Evolutionary conservation across 2,329 filamentous ascomycete species (phyloP), one percentile per base, ranked within the genome.

Genomic region (Xylaria hypoxylon): DNA sequence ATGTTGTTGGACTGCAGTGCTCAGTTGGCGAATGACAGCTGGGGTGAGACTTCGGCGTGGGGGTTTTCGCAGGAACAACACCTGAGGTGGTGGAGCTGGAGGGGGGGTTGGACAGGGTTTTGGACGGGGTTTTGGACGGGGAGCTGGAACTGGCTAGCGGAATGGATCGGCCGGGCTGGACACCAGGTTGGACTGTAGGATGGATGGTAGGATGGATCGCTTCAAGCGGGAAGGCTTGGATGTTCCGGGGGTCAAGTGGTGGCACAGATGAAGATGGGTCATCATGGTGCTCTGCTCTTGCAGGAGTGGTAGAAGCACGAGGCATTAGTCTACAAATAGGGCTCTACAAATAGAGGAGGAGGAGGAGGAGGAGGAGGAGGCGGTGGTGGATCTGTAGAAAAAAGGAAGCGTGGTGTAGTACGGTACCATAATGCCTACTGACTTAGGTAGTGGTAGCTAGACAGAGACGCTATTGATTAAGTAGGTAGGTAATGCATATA

Each of bases 221-320:
- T 68, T 70, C 71, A 48, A 77, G 68, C 56, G 71, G 72, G 64
- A 77, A 73, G 62, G 68, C 68, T 63, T 75, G 73, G 42, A 65
- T 67, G 48, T 71, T 70, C 52, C 65, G 66, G 59, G 57, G 28
- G 42, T 69, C 68, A 40, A 58, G 65, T 22, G 13, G 19, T 11
- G 60, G 58, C 38, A 62, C 59, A 58, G 60, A 47, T 22, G 58
- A 55, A 22, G 40, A 51, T 28, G 45, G 50, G 58, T 53, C 64
- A 65, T 70, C 57, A 61, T 59, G 66, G 52, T 52, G 33, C 53
- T 51, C 24, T 59, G 58, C 58, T 35, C 33, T 50, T n/a, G 60
- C 40, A 44, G 52, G 26, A 19, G 35, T n/a, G n/a, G 40, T 64
- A 42, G 58, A 50, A 44, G 67, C 58, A 55, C 59, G 67, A 68